Evolutionary conservation across 495 filamentous ascomycete genomes (phyloP).

Genomic region (Annulohypoxylon bovei): DNA sequence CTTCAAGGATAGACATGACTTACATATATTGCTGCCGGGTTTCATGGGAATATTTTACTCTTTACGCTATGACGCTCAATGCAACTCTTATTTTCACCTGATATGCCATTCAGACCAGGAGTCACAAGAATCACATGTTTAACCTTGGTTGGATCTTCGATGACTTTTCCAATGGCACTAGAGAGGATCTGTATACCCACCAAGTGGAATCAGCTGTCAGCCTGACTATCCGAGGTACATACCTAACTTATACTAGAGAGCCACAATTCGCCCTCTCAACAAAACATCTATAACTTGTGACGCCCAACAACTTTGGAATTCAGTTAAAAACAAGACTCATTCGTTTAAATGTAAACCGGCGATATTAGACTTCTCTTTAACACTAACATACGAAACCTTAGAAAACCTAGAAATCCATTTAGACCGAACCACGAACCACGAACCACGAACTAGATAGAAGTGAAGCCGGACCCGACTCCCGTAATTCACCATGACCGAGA

Average conservation of each 20-base stretch:
- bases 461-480: background rate
- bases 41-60: constrained; percentile 22
- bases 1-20: constrained; percentile 32
- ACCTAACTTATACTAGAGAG: background rate
- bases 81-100: constrained; percentile 11
- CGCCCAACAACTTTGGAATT: constrained; percentile 10
- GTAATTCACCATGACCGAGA: constrained; percentile 30
- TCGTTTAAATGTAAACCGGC: background rate
- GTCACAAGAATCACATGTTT: background rate
- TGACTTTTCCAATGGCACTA: constrained; percentile 5
- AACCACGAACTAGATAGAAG: no score
- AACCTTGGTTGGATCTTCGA: background rate
- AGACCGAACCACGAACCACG: background rate
- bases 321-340: background rate
- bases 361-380: background rate
- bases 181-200: background rate
- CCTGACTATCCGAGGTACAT: background rate
- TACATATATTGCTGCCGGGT: constrained; percentile 22
- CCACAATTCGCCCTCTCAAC: constrained; percentile 28
- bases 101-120: constrained; percentile 9
- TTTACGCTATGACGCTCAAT: constrained; percentile 28
- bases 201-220: constrained; percentile 32
- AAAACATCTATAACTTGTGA: constrained; percentile 13
- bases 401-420: background rate
- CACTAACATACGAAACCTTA: background rate